phyloP scores from a whole-genome alignment of 768 basidiomycete species.

The Tulasnella sp. region DNA sequence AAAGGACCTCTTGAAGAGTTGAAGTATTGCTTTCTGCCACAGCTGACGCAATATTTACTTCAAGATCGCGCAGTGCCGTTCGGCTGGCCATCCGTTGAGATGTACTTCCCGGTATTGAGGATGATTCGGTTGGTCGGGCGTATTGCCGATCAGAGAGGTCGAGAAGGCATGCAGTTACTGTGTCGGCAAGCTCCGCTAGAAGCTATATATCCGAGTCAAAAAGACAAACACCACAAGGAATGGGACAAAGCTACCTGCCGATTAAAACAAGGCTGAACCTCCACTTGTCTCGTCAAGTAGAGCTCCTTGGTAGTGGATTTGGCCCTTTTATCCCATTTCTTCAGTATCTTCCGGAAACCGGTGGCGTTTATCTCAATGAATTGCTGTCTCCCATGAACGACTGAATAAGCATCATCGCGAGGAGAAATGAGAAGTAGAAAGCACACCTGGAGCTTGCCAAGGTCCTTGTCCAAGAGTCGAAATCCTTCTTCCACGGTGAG shows the following conservation, averaged over 20 bases:
- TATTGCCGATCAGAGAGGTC: constrained; percentile 52
- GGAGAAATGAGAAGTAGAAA: constrained; percentile 10
- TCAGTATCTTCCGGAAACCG: constrained; percentile 92
- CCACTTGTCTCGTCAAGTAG: constrained; percentile 90
- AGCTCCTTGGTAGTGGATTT: constrained; percentile 93
- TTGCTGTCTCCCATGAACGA: too few species aligned
- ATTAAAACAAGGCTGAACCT: constrained; percentile 97
- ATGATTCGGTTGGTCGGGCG: background rate
- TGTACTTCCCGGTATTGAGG: constrained; percentile 24
- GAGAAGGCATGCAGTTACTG: constrained; percentile 69
- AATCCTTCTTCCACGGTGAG: constrained; percentile 94
- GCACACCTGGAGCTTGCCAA: constrained; percentile 82
- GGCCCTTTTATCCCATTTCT: constrained; percentile 97
- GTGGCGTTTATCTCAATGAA: constrained; percentile 96
- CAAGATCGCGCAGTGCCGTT: constrained; percentile 67
- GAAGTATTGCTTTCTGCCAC: constrained; percentile 46
- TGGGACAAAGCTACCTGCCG: constrained; percentile 48
- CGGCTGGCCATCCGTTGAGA: constrained; percentile 36
- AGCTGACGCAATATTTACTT: constrained; percentile 72
- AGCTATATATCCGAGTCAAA: constrained; percentile 41
- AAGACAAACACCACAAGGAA: background rate
- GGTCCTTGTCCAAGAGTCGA: constrained; percentile 81
- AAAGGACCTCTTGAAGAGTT: constrained; percentile 55
- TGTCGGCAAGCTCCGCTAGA: constrained; percentile 89
- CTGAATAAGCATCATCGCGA: constrained; percentile 19